Base-by-base conservation (phyloP, 352 stramenopile species). In the Ophiocytium majus region DNA sequence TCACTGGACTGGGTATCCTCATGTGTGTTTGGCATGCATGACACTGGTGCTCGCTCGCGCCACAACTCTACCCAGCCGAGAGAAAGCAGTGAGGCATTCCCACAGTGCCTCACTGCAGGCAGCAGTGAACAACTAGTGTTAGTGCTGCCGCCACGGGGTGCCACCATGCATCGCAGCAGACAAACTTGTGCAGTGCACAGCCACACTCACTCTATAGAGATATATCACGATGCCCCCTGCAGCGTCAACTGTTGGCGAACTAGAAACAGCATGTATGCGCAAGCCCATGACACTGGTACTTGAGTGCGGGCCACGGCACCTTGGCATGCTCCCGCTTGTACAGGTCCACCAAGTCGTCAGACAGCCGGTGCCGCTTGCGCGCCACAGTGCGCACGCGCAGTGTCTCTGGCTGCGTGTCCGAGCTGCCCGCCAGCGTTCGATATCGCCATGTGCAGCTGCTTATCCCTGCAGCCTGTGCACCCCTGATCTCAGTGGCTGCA, bases 401-500 rank as follows among this genome's bases (percentile, higher is more conserved):
- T 10, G 71, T 50, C 28, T 76, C 32, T 43, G 50, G 34, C 35
- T 86, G 79, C 31, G 17, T 9, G 34, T 85, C 50, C 9, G 31
- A 0, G 28, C 34, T 9, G 14, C 64, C 64, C 34, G 64, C 17
- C 31, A 0, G 35, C 50, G 17, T 28, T 19, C 17, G n/a, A 10
- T 35, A 10, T 9, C 17, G 5, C 50, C 86, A 87, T 32, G 82
- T 35, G 23, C 82, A 66, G 9, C 43, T 89, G 36, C 80, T 82
- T 1, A 80, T 85, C 10, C 83, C 83, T 28, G 80, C 83, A 23
- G 80, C 81, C 76, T 87, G 83, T 9, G 36, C 83, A 34, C 83
- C 83, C 33, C 83, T 34, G 33, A 87, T 83, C 37, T 87, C 83
- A 33, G 83, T 87, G 36, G 75, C 75, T 36, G 75, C 75, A 17